Conservation (phyloP, 352 stramenopile species). For the Pythium guiyangense region DNA sequence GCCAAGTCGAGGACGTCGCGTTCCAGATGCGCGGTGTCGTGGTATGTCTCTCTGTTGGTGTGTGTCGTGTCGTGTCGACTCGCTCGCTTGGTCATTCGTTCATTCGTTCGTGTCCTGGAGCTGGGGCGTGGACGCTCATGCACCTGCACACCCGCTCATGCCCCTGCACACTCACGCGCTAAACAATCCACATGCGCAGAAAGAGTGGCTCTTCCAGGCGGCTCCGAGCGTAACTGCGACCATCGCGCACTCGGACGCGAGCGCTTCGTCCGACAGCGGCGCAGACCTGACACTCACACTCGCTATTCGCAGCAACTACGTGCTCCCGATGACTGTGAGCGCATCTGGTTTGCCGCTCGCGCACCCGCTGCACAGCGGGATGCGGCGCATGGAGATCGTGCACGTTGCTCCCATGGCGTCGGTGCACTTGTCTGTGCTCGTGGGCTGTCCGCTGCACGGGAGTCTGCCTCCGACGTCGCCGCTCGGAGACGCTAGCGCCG, state of each 20-base stretch:
- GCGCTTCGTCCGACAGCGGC: neutral
- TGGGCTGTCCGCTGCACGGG: slow-evolving; percentile 33
- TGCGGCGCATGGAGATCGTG: slow-evolving; percentile 18
- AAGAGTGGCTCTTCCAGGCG: slow-evolving; percentile 32
- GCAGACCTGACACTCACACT: neutral
- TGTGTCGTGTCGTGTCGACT: too few species aligned
- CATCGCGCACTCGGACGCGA: neutral
- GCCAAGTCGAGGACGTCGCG: slow-evolving; percentile 25
- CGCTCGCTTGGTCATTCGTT: too few species aligned
- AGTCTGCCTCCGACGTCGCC: neutral
- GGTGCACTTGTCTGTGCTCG: slow-evolving; percentile 28
- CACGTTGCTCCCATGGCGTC: slow-evolving; percentile 31
- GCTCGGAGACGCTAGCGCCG: neutral
- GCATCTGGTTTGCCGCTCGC: neutral
- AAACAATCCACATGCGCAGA: slow-evolving; percentile 19
- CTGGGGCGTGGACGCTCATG: too few species aligned
- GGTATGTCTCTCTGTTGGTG: slow-evolving; percentile 15
- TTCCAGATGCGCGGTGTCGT: slow-evolving; percentile 27
- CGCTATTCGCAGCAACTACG: slow-evolving; percentile 22
- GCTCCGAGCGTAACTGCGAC: slow-evolving; percentile 5
- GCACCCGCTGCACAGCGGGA: slow-evolving; percentile 17
- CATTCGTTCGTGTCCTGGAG: too few species aligned
- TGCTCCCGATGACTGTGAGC: slow-evolving; percentile 10
- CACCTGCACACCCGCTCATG: too few species aligned
- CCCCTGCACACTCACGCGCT: neutral